phyloP scores from a whole-genome alignment of 83 land plant species.

The Picea abies region DNA sequence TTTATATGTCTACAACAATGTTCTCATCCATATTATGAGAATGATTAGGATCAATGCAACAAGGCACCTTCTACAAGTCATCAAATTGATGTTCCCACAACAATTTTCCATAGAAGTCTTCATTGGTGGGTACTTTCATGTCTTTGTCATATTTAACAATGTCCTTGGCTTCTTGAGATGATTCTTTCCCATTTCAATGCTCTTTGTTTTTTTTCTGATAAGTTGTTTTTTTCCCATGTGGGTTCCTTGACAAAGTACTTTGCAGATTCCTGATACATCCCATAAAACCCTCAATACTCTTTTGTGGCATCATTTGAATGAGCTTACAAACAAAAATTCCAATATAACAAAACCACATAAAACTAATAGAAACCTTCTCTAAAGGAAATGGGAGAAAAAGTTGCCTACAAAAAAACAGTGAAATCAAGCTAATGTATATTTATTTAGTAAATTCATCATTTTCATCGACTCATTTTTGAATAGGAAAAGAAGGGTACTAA shows the following conservation, averaged over 20 bases:
- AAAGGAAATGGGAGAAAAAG: background rate
- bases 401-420: background rate
- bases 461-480: background rate
- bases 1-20: background rate
- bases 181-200: background rate
- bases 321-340: background rate
- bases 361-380: background rate
- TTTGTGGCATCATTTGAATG: background rate
- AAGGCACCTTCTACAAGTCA: background rate
- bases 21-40: background rate
- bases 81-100: background rate
- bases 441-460: background rate
- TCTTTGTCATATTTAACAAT: background rate
- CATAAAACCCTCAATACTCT: background rate
- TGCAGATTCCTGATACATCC: background rate
- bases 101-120: background rate
- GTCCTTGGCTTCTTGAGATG: background rate
- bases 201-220: background rate
- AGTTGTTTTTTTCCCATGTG: background rate
- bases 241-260: background rate
- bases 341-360: background rate
- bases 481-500: background rate
- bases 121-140: background rate
- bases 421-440: background rate
- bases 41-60: background rate